Evolutionary conservation across 352 stramenopile species (phyloP).

Genomic region (Globisporangium paddicum): DNA sequence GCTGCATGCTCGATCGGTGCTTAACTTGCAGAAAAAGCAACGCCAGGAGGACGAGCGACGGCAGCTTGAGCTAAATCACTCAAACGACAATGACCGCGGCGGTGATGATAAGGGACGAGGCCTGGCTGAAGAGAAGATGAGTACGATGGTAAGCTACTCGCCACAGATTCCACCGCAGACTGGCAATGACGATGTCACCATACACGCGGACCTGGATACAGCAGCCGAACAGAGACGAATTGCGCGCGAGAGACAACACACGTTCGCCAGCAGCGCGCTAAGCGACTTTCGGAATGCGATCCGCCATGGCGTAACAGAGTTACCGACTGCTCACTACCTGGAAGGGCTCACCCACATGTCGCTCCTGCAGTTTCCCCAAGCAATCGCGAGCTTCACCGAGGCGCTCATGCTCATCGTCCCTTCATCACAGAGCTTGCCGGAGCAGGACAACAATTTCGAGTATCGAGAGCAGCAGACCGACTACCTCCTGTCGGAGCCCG

Average conservation of each 20-base stretch:
- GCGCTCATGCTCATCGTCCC: constrained; percentile 22
- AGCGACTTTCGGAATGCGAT: constrained; percentile 31
- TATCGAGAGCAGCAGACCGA: constrained; percentile 7
- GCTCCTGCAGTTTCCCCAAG: constrained; percentile 22
- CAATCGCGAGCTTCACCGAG: constrained; percentile 38
- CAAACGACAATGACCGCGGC: too few relatives aligned
- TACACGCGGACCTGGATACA: not conserved
- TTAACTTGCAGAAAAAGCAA: not conserved
- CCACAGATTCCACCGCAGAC: not conserved
- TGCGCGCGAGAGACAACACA: constrained; percentile 12
- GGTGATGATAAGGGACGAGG: not conserved
- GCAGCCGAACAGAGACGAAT: constrained; percentile 10
- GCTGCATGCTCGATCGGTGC: not conserved
- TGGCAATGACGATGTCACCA: not conserved
- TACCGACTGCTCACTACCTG: constrained; percentile 30
- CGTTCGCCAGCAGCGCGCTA: constrained; percentile 17
- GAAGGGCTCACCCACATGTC: constrained; percentile 35
- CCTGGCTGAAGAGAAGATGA: not conserved
- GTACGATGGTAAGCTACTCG: not conserved
- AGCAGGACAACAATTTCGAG: constrained; percentile 7
- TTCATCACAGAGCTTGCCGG: not conserved
- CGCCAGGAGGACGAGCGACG: not conserved
- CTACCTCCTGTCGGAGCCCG: constrained; percentile 6
- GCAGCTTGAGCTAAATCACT: not conserved
- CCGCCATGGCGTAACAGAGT: constrained; percentile 12